phyloP scores from a whole-genome alignment of 768 basidiomycete genomes.

The Lanmaoa pseudosensibilis region DNA sequence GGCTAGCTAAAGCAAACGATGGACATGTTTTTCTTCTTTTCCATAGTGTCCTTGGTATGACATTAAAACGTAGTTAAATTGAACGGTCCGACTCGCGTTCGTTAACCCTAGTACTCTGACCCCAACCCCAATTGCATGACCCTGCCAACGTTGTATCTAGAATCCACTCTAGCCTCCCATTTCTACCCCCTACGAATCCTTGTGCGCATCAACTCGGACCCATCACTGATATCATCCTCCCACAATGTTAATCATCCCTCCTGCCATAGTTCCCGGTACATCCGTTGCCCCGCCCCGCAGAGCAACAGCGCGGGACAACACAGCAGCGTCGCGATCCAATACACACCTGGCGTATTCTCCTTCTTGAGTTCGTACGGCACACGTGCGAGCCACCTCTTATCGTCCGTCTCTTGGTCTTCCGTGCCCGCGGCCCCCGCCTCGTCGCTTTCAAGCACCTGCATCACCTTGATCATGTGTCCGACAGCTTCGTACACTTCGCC shows the following conservation, averaged over 20 bases:
- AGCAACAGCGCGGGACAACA: constrained; percentile 15
- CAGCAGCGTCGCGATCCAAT: constrained; percentile 12
- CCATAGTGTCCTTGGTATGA: no score
- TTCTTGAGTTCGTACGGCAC: constrained; percentile 16
- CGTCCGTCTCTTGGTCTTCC: not conserved
- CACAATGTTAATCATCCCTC: constrained; percentile 18
- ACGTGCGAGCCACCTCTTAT: constrained; percentile 9
- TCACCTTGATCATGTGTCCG: constrained; percentile 21
- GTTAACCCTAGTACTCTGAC: no score
- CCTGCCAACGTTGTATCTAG: not conserved
- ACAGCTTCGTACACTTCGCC: constrained; percentile 26
- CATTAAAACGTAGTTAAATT: no score
- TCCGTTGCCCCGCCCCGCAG: constrained; percentile 9
- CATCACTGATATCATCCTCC: not conserved
- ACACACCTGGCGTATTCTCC: not conserved
- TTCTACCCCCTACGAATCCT: not conserved
- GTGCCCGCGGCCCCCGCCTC: not conserved
- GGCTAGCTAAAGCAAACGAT: not conserved
- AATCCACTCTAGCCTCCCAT: not conserved
- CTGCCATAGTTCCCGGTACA: constrained; percentile 14
- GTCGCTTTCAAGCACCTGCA: constrained; percentile 13
- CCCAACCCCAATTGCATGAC: no score
- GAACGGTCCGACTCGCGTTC: no score
- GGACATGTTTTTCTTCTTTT: not conserved
- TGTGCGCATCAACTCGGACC: not conserved